Evolutionary conservation across 345 rosid species (phyloP).

Genomic region (Leavenworthia alabamica): DNA sequence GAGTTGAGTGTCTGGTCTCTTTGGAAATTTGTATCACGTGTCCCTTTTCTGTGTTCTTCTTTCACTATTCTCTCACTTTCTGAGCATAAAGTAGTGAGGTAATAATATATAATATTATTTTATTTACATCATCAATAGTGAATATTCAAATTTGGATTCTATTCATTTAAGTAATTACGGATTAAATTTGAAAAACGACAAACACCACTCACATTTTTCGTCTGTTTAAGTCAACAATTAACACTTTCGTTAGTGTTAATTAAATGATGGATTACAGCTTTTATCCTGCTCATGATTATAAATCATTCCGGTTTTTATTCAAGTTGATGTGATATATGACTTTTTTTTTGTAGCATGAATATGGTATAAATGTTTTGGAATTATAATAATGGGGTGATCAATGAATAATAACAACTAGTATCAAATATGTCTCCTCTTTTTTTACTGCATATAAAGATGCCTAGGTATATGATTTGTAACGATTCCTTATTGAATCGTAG

Average conservation of each 20-base stretch:
- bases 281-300: slow-evolving; percentile 17
- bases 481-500: background rate
- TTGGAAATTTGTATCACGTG: slow-evolving; percentile 32
- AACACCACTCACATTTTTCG: slow-evolving; percentile 9
- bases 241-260: slow-evolving; percentile 15
- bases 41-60: slow-evolving; percentile 18
- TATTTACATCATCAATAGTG: background rate
- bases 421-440: slow-evolving; percentile 31
- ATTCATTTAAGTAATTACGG: slow-evolving; percentile 13
- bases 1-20: slow-evolving; percentile 13
- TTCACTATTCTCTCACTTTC: slow-evolving; percentile 26
- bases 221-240: slow-evolving; percentile 32
- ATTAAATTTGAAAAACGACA: slow-evolving; percentile 10
- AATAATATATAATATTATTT: background rate
- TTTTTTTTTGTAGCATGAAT: background rate
- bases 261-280: slow-evolving; percentile 10
- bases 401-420: slow-evolving; percentile 29
- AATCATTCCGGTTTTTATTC: slow-evolving; percentile 7
- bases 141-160: slow-evolving; percentile 4
- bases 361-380: background rate
- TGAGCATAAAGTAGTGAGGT: background rate
- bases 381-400: slow-evolving; percentile 7
- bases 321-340: slow-evolving; percentile 21
- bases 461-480: background rate
- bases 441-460: background rate